Conservation (phyloP, 2,329 filamentous ascomycete genomes). For the Phialocephala sp. region DNA sequence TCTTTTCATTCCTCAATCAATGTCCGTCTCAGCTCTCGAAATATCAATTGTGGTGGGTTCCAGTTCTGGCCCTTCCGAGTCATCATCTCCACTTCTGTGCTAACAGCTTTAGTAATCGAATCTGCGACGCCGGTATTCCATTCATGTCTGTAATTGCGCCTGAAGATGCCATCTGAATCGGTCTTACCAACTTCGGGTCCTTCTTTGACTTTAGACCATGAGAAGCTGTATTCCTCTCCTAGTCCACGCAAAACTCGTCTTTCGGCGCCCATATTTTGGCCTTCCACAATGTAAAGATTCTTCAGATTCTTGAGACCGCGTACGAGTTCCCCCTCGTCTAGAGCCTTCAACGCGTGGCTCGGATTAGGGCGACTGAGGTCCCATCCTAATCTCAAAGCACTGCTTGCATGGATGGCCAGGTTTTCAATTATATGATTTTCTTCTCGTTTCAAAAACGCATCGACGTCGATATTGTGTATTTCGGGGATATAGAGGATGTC, state of each 20-base stretch:
- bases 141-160: not conserved
- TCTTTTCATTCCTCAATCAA: not conserved
- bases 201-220: not conserved
- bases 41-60: constrained; percentile 2
- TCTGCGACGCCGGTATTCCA: not conserved
- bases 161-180: not conserved
- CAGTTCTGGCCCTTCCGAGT: not conserved
- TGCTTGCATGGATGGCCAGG: constrained; percentile 5
- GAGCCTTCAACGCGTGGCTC: not conserved
- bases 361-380: not conserved
- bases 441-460: not conserved
- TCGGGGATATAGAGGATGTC: constrained; percentile 12
- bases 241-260: not conserved
- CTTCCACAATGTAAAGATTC: constrained; percentile 4
- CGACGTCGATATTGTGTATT: not conserved
- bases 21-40: constrained; percentile 2
- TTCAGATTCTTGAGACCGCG: constrained; percentile 1
- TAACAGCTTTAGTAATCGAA: not conserved
- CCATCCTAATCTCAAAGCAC: not conserved
- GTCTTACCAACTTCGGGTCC: not conserved
- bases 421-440: constrained; percentile 7
- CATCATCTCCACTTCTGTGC: not conserved
- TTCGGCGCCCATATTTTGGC: not conserved
- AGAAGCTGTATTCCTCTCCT: not conserved
- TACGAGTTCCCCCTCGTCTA: not conserved